A percentile compares a stretch with the other conserved stretches of the same genome.
Conservation (phyloP, 441 rosid species). For the Erysimum pusillum region DNA sequence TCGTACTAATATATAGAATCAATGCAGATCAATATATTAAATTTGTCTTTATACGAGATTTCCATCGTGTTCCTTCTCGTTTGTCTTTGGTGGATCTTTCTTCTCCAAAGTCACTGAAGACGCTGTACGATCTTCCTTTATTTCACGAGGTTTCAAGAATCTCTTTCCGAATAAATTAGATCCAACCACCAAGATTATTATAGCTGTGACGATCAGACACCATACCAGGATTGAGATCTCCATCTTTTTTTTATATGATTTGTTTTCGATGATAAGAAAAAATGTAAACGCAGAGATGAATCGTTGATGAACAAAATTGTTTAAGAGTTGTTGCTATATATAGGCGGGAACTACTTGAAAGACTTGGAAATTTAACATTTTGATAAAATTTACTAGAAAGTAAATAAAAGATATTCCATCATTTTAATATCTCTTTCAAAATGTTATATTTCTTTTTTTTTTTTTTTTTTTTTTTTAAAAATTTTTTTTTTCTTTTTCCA, state of each 20-base stretch:
- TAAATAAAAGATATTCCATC: background rate
- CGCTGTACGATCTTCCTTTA: background rate
- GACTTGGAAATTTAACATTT: background rate
- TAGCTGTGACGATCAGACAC: background rate
- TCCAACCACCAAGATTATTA: background rate
- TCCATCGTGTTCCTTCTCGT: background rate
- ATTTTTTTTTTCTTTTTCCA: no score
- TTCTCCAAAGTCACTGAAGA: background rate
- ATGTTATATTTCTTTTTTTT: conserved; percentile 1
- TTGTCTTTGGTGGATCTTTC: background rate
- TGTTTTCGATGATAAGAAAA: background rate
- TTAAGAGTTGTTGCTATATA: background rate
- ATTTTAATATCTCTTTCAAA: background rate
- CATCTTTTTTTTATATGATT: background rate
- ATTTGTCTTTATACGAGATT: background rate
- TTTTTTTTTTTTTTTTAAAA: no score
- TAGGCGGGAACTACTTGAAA: background rate
- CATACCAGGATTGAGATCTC: background rate
- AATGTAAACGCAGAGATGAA: background rate
- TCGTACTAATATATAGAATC: background rate
- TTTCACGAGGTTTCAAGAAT: background rate
- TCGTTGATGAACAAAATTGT: background rate
- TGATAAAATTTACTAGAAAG: background rate
- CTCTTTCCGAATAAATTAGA: background rate
- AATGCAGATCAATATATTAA: background rate